Percentiles rank a stretch among this genome's conserved stretches.
Evolutionary conservation across 345 rosid genomes (phyloP).

Genomic region (Leavenworthia alabamica): DNA sequence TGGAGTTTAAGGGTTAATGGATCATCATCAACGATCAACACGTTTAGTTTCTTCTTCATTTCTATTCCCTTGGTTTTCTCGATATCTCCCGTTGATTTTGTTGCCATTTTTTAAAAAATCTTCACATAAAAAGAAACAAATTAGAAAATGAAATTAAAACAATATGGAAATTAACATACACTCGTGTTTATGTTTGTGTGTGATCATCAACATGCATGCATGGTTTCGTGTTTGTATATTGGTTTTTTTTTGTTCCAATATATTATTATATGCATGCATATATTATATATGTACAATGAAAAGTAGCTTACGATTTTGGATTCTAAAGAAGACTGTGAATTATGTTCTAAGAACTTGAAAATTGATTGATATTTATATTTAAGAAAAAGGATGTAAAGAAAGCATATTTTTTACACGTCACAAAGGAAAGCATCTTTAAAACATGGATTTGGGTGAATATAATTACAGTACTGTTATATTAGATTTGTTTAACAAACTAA

Average conservation of each 20-base stretch:
- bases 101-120: slow-evolving; percentile 1
- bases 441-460: neutral
- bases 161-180: neutral
- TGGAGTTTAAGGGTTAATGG: slow-evolving; percentile 11
- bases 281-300: neutral
- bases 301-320: slow-evolving; percentile 13
- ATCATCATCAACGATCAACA: slow-evolving; percentile 34
- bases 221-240: neutral
- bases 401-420: slow-evolving; percentile 9
- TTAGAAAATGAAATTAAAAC: neutral
- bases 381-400: slow-evolving; percentile 1
- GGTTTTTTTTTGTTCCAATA: neutral
- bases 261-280: neutral
- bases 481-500: neutral
- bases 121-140: neutral
- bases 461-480: neutral
- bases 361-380: slow-evolving; percentile 10
- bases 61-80: neutral
- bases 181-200: neutral
- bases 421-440: slow-evolving; percentile 11
- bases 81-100: neutral
- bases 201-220: slow-evolving; percentile 9
- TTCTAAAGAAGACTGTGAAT: slow-evolving; percentile 13
- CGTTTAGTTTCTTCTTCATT: slow-evolving; percentile 11
- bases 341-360: slow-evolving; percentile 14